A percentile compares a stretch with the other conserved stretches of the same genome.
These are phyloP conservation scores for Nakazawaea wickerhamii DNA, from an alignment of 805 yeast species.

Conservation along the genomic window DNA sequence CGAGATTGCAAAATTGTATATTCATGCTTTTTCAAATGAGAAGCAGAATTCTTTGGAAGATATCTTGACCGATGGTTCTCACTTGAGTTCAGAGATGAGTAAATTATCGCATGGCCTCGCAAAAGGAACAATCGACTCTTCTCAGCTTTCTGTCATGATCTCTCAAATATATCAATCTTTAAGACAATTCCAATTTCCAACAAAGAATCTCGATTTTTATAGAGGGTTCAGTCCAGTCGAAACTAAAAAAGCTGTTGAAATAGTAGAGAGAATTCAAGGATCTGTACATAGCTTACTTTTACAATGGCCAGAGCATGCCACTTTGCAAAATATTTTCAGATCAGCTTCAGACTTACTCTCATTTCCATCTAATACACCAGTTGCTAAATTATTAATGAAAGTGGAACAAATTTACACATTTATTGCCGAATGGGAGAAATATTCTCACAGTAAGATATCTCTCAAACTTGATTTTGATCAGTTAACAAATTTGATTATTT, in stretches of 20 bases:
- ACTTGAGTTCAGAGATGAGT: conserved; percentile 24
- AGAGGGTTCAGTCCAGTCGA: conserved; percentile 56
- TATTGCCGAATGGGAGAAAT: conserved; percentile 89
- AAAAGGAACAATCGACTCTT: conserved; percentile 20
- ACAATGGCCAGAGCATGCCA: conserved; percentile 95
- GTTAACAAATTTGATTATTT: conserved; percentile 64
- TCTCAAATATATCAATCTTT: conserved; percentile 29
- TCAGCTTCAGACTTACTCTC: conserved; percentile 61
- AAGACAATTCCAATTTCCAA: conserved; percentile 20
- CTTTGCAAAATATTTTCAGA: conserved; percentile 60
- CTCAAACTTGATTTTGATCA: conserved; percentile 49
- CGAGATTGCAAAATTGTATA: conserved; percentile 44
- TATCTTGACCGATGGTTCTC: conserved; percentile 37
- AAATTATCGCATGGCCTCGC: conserved; percentile 20
- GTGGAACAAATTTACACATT: conserved; percentile 81
- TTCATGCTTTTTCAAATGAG: conserved; percentile 32
- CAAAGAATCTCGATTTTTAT: conserved; percentile 52
- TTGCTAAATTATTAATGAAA: conserved; percentile 73
- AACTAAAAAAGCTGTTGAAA: conserved; percentile 49
- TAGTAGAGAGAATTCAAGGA: conserved; percentile 39
- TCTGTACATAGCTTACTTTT: conserved; percentile 42
- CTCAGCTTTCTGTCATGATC: conserved; percentile 31
- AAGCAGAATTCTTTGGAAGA: conserved; percentile 17
- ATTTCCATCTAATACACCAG: conserved; percentile 61
- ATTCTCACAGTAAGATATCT: conserved; percentile 75